These are phyloP conservation scores for Hymenoscyphus fraxineus DNA, from an alignment of 2,329 filamentous ascomycete genomes.

Conservation along the genomic window DNA sequence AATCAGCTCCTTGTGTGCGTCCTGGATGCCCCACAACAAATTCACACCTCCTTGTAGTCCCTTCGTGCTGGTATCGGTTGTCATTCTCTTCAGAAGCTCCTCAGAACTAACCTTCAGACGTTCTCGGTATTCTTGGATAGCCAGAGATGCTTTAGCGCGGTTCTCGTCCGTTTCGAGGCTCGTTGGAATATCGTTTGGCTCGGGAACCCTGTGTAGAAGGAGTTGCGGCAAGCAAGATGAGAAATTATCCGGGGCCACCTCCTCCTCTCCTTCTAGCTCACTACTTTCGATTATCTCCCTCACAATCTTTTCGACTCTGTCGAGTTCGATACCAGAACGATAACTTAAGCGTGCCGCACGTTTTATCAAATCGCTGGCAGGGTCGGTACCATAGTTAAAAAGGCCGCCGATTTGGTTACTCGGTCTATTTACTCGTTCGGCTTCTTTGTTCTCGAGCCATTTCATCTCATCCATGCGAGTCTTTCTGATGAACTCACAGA, in stretches of 20 bases:
- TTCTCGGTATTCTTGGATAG: slow-evolving; percentile 2
- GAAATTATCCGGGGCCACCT: neutral
- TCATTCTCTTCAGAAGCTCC: neutral
- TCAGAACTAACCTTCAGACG: neutral
- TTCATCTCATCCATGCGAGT: neutral
- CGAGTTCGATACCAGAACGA: neutral
- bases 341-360: neutral
- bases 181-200: neutral
- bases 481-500: neutral
- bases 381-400: neutral
- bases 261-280: neutral
- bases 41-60: neutral
- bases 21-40: neutral
- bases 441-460: neutral
- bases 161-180: neutral
- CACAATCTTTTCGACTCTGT: neutral
- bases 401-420: slow-evolving; percentile 1
- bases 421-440: neutral
- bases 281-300: neutral
- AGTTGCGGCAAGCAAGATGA: neutral
- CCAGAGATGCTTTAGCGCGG: neutral
- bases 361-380: neutral
- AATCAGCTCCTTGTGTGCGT: neutral
- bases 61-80: neutral
- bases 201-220: neutral